Percentiles rank a stretch among this genome's conserved stretches.
Evolutionary conservation across 2,329 filamentous ascomycete genomes (phyloP).

Genomic region (Hypoxylon sp.): DNA sequence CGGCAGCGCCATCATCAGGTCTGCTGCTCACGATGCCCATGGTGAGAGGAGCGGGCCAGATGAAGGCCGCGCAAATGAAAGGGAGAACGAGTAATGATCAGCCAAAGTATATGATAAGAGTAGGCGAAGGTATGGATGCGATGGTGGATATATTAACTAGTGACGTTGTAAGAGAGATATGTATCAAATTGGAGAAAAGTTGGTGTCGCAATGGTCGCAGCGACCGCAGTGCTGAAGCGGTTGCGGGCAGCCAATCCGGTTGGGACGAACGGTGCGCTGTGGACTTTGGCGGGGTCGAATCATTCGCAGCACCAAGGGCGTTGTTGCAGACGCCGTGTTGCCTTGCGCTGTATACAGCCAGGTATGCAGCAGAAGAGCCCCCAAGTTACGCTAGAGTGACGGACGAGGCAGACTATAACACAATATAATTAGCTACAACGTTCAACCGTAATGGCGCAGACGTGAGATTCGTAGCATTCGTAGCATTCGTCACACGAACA

Average conservation of each 20-base stretch:
- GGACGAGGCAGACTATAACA: constrained; percentile 30
- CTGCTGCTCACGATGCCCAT: constrained; percentile 97
- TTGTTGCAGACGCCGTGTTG: constrained; percentile 37
- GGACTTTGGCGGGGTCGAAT: constrained; percentile 43
- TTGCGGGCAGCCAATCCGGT: constrained; percentile 49
- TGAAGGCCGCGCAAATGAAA: constrained; percentile 47
- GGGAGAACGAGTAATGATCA: constrained; percentile 26
- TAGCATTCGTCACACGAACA: constrained; percentile 36
- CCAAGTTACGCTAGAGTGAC: constrained; percentile 32
- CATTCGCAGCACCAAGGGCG: constrained; percentile 31
- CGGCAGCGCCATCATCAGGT: constrained; percentile 82
- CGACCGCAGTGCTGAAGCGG: constrained; percentile 36
- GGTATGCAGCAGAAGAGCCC: constrained; percentile 33
- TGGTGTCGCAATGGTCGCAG: constrained; percentile 49
- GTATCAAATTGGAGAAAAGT: constrained; percentile 48
- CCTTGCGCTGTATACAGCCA: constrained; percentile 36
- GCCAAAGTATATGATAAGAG: constrained; percentile 22
- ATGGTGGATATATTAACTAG: constrained; percentile 40
- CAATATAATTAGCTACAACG: constrained; percentile 31
- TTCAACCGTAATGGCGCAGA: constrained; percentile 34
- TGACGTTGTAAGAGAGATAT: constrained; percentile 49
- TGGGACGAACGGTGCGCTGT: constrained; percentile 31
- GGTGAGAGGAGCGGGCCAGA: constrained; percentile 59
- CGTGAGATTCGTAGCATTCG: constrained; percentile 10
- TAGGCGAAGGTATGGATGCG: constrained; percentile 32